Base-by-base conservation (phyloP, 1,284 basidiomycete species). In the Fomes fomentarius region DNA sequence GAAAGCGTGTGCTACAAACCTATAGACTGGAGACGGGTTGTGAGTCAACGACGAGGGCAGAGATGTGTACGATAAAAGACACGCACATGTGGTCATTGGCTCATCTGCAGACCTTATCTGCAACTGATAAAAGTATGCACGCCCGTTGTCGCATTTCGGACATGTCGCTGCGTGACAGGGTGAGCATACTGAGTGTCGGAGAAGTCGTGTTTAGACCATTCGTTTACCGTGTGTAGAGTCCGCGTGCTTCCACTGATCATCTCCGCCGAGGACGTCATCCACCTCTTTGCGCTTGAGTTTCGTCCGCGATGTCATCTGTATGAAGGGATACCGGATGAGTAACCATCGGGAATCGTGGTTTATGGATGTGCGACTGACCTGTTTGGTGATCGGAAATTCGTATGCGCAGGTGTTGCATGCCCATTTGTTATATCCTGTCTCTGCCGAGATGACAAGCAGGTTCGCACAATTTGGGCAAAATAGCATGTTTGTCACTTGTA, bases 391-490 rank as follows among this genome's bases (percentile, higher is more conserved):
- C 1, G 94, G 92, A 69, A 96, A 73, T 49, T 98, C 94, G 71
- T 98, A 98, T 1, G 96, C 90, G 68, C 96, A 98, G 2, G 93
- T 92, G 65, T 93, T 91, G 69, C 95, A 98, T 24, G 69, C 88
- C 93, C 94, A 98, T 76, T 93, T 93, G 74, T 93, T 94, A 71
- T 77, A 83, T 3, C 83, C 89, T 5, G 81, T 87, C 62, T 87
- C 87, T 5, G 82, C 75, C 10, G 86, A 88, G 47, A 98, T 91
- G 48, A 94, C 85, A 15, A 98, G 84, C 54, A 94, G 81, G 71
- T 98, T 98, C 42, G 93, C 87, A 69, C 96, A 99, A 51, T 91
- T 94, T 33, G 96, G 96, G 69, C 96, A 98, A 79, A 97, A 97
- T 25, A 96, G 80, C 94, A 65, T 65, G 11, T 25, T 10, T 43